Base-by-base conservation (phyloP, 768 basidiomycete species). In the Ephemerocybe angulata region DNA sequence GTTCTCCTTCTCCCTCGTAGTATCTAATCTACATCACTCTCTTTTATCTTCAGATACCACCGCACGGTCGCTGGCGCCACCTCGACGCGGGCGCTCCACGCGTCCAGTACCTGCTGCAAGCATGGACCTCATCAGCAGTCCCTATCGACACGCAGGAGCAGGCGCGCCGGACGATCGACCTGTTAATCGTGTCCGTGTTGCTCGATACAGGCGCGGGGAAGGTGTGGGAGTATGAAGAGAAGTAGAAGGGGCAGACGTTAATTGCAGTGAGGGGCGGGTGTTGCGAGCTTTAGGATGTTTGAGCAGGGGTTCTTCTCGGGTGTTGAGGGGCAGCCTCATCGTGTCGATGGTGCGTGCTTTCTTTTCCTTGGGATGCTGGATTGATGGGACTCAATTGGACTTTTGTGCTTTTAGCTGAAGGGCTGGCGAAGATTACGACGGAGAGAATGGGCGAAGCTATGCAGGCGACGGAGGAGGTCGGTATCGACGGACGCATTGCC, bases 141-240 rank as follows among this genome's bases (percentile, higher is more conserved):
- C 67, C 76, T 3, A 73, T 80, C 4, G 77, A 81, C 61, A 55
- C 64, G 1, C 81, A 75, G 51, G 86, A 94, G 63, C 78, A 81
- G 40, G 80, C 85, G 50, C 83, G 85, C 55, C 81, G 93, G 1
- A 76, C 93, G 30, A 77, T 98, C 66, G 96, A 98, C 71, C 82
- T 97, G 37, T 95, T 94, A 72, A 73, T 87, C 24, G 88, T 92
- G 28, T 93, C 93, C 11, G 96, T 98, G 7, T 78, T 98, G 13
- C 83, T 99, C 31, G 96, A 98, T 62, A 96, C 95, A 0, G 95
- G 95, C 1, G 96, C 95, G 0, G 96, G 95, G 0, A 86, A 82
- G 53, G 63, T 71, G 1, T 98, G 95, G 95, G 69, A 69, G 11
- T 98, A 88, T 69, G 76, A 71, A 7, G 93, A 95, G 54, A 67